phyloP scores from a whole-genome alignment of 2,329 filamentous ascomycete genomes.

The Botrytis paeoniae region DNA sequence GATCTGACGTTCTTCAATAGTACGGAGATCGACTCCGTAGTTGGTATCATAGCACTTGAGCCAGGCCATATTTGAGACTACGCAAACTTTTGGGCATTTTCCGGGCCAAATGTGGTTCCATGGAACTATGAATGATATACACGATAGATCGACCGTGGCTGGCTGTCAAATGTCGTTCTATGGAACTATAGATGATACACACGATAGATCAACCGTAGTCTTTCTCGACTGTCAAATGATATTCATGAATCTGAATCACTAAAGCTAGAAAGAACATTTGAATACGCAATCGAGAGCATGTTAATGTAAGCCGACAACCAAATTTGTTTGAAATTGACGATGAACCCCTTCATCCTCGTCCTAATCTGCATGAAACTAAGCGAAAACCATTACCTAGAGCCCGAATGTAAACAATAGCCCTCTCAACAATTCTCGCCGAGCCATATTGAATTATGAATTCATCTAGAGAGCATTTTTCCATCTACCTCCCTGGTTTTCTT shows the following conservation, averaged over 20 bases:
- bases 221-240: background rate
- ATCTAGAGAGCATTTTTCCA: background rate
- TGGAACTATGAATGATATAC: background rate
- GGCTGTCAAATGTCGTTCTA: background rate
- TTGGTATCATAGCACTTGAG: background rate
- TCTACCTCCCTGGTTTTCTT: background rate
- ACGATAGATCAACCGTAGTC: background rate
- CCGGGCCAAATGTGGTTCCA: background rate
- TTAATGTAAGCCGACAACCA: background rate
- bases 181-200: background rate
- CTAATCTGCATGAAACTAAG: slow-evolving; percentile 8
- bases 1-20: slow-evolving; percentile 10
- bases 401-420: background rate
- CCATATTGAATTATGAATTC: background rate
- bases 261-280: background rate
- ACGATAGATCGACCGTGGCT: background rate
- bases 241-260: background rate
- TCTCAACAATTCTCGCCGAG: background rate
- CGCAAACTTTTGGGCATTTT: background rate
- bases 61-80: background rate
- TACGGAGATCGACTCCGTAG: background rate
- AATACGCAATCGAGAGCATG: background rate
- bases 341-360: slow-evolving; percentile 6
- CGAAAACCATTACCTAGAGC: background rate
- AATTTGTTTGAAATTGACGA: background rate